These are phyloP conservation scores for Arctium minus DNA, from an alignment of 129 eudicot species.

Conservation along the genomic window DNA sequence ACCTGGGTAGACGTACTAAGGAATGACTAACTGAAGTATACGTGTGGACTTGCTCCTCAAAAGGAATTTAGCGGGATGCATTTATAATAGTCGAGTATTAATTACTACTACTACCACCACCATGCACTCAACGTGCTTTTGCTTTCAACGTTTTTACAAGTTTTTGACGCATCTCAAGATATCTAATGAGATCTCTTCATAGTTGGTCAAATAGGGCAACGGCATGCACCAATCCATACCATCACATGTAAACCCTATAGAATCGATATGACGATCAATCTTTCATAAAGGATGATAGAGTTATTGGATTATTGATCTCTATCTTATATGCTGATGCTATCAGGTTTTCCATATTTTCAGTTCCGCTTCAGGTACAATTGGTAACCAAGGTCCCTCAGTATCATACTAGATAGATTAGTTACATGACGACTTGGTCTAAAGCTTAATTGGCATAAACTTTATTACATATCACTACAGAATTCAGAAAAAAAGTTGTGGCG, in stretches of 20 bases:
- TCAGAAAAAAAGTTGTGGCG: background rate
- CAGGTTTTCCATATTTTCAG: background rate
- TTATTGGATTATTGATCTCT: no score
- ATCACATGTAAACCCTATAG: background rate
- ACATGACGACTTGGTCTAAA: background rate
- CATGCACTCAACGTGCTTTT: background rate
- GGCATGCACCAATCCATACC: background rate
- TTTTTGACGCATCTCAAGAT: background rate
- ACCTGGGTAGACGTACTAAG: background rate
- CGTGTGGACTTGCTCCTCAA: background rate
- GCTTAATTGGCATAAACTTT: background rate
- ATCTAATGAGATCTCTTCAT: background rate
- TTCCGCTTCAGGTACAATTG: background rate
- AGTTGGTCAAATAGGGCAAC: background rate
- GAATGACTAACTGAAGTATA: background rate
- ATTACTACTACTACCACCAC: background rate
- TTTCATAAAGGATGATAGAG: no score
- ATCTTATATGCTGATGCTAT: no score
- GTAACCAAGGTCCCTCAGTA: background rate
- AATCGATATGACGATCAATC: background rate
- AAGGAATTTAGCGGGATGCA: no score
- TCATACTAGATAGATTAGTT: background rate
- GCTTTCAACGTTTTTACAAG: background rate
- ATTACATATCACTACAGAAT: background rate
- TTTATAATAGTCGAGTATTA: background rate